Percentiles rank a stretch among this genome's conserved stretches.
Evolutionary conservation across 2,329 filamentous ascomycete genomes (phyloP).

Genomic region (Penicillium sumatraense): DNA sequence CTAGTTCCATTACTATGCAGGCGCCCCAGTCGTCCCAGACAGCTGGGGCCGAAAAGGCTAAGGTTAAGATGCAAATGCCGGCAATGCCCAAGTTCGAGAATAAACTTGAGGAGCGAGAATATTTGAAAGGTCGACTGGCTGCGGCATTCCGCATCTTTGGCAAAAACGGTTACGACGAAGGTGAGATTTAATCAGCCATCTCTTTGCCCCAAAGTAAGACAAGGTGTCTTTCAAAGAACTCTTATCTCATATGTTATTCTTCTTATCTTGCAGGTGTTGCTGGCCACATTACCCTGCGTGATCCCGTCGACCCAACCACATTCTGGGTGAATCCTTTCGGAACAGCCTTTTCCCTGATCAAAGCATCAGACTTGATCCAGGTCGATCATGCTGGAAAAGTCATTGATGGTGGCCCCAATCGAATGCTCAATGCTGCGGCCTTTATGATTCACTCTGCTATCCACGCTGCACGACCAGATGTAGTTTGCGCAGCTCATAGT

Average conservation of each 20-base stretch:
- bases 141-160: slow-evolving; percentile 64
- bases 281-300: slow-evolving; percentile 66
- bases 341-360: slow-evolving; percentile 65
- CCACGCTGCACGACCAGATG: slow-evolving; percentile 60
- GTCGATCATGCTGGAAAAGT: slow-evolving; percentile 66
- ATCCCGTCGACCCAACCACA: slow-evolving; percentile 62
- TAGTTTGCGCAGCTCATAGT: slow-evolving; percentile 59
- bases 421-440: slow-evolving; percentile 53
- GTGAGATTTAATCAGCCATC: not conserved
- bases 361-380: slow-evolving; percentile 68
- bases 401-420: slow-evolving; percentile 62
- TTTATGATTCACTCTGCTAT: slow-evolving; percentile 60
- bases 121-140: slow-evolving; percentile 60
- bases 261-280: slow-evolving; percentile 55
- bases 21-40: slow-evolving; percentile 29
- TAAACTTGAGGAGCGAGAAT: slow-evolving; percentile 54
- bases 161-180: slow-evolving; percentile 61
- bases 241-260: not conserved
- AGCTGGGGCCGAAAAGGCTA: slow-evolving; percentile 29
- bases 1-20: slow-evolving; percentile 18
- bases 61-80: slow-evolving; percentile 39
- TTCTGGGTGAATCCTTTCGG: slow-evolving; percentile 74
- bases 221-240: not conserved
- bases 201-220: not conserved
- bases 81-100: slow-evolving; percentile 44